Percentiles rank a stretch among this genome's conserved stretches.
These are phyloP conservation scores for Carallia pectinifolia DNA, from an alignment of 345 rosid genomes.

Conservation along the genomic window DNA sequence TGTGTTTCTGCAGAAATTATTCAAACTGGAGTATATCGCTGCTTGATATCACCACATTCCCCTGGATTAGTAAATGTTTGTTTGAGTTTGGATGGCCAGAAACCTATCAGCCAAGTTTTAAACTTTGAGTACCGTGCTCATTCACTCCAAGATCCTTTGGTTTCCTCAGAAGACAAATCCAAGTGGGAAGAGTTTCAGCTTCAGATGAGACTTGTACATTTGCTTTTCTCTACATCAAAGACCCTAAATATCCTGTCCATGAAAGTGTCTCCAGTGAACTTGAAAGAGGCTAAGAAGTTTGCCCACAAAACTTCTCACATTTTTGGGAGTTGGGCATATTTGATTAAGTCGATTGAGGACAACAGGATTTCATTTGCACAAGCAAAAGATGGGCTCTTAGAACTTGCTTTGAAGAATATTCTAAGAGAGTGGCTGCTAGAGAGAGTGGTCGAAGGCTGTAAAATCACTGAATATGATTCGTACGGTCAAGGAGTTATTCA, in stretches of 20 bases:
- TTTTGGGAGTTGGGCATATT: conserved; percentile 62
- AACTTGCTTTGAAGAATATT: conserved; percentile 67
- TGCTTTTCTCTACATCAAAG: conserved; percentile 70
- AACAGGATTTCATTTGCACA: conserved; percentile 42
- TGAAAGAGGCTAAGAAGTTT: conserved; percentile 69
- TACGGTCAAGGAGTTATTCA: conserved; percentile 89
- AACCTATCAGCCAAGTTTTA: conserved; percentile 73
- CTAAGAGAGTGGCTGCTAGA: conserved; percentile 88
- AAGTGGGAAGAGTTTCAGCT: conserved; percentile 68
- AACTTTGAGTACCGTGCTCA: conserved; percentile 67
- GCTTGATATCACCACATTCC: conserved; percentile 61
- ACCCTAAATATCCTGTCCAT: conserved; percentile 51
- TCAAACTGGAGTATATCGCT: conserved; percentile 82
- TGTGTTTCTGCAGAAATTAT: conserved; percentile 56
- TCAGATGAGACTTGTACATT: conserved; percentile 73
- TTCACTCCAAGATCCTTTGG: conserved; percentile 29
- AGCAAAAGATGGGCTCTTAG: conserved; percentile 66
- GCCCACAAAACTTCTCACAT: conserved; percentile 45
- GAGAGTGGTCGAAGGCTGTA: conserved; percentile 63
- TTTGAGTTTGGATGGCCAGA: conserved; percentile 74
- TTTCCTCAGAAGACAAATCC: conserved; percentile 43
- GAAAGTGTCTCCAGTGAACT: conserved; percentile 44
- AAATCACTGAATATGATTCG: conserved; percentile 54
- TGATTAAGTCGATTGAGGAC: conserved; percentile 58
- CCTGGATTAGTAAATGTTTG: conserved; percentile 66